Conservation (phyloP, 768 basidiomycete genomes). For the Suillus bovinus region DNA sequence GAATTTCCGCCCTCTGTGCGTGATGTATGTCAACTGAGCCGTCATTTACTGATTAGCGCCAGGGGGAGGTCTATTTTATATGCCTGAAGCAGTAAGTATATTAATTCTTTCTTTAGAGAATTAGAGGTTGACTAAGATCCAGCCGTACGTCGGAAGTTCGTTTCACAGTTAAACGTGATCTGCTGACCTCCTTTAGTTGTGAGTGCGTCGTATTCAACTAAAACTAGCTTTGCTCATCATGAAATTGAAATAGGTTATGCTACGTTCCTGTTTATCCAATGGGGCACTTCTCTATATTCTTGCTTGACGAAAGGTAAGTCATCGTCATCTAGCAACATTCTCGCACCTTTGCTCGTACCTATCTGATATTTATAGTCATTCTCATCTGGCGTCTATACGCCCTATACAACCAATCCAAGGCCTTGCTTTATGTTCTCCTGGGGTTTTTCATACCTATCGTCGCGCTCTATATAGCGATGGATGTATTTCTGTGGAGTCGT, state of each 20-base stretch:
- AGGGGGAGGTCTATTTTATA: background rate
- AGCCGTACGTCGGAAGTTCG: slow-evolving; percentile 1
- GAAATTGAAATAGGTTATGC: background rate
- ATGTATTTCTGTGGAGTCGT: background rate
- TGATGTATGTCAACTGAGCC: background rate
- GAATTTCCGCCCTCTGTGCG: background rate
- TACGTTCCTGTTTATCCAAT: background rate
- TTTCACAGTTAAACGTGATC: background rate
- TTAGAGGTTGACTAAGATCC: background rate
- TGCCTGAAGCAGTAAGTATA: background rate
- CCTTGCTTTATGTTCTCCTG: background rate
- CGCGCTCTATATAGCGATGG: background rate
- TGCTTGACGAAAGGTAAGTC: background rate
- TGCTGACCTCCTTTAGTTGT: background rate
- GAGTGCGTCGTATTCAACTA: background rate
- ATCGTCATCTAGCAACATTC: background rate
- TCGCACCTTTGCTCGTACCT: background rate
- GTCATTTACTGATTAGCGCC: background rate
- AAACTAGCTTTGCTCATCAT: background rate
- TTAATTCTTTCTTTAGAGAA: background rate
- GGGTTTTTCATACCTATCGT: background rate
- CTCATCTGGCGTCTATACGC: slow-evolving; percentile 4
- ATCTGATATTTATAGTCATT: background rate
- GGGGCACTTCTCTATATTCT: background rate
- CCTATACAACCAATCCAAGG: background rate